Evolutionary conservation across 1,284 basidiomycete genomes (phyloP), one percentile per base, ranked within the genome.

Genomic region (Cryptococcus sp.): DNA sequence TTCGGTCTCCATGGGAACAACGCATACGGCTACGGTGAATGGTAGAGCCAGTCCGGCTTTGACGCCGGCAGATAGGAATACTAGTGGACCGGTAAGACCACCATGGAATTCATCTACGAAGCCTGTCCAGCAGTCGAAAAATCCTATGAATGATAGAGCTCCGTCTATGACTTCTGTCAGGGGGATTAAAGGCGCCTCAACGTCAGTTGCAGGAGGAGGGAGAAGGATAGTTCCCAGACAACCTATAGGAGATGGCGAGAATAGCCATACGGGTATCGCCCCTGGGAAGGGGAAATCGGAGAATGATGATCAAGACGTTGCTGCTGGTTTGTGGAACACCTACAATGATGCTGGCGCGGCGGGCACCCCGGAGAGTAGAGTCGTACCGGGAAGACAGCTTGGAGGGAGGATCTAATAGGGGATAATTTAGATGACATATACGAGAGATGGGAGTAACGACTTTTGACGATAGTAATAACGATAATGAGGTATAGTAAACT

Each of bases 331-430:
- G 46, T 53, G 54, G 58, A 52, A 32, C n/a, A 42, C 54, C 23
- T 52, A 56, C 38, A 34, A 51, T 14, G 57, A 52, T 35, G 50
- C 46, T 6, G 52, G 52, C 10, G 52, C 47, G 38, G 32, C 23
- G 33, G 47, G 48, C 13, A 59, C 53, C 8, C 50, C 58, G 41
- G 15, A 4, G 35, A 53, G 47, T 43, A 38, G 35, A 15, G 34
- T 15, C 15, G 42, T 46, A 46, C 31, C 41, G 13, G 49, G 46
- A 2, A 37, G 56, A 31, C 32, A 49, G 6, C 3, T 50, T 45
- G 56, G 56, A 4, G 52, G 56, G 37, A 53, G 49, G 52, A 58
- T 58, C 7, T 58, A 32, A 49, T 8, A 10, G 35, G 32, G 44
- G n/a, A n/a, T n/a, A 41, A 41, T 41, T 41, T 10, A 41, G 38